Conservation (phyloP, 2,329 filamentous ascomycete genomes). For the Colletotrichum zoysiae region DNA sequence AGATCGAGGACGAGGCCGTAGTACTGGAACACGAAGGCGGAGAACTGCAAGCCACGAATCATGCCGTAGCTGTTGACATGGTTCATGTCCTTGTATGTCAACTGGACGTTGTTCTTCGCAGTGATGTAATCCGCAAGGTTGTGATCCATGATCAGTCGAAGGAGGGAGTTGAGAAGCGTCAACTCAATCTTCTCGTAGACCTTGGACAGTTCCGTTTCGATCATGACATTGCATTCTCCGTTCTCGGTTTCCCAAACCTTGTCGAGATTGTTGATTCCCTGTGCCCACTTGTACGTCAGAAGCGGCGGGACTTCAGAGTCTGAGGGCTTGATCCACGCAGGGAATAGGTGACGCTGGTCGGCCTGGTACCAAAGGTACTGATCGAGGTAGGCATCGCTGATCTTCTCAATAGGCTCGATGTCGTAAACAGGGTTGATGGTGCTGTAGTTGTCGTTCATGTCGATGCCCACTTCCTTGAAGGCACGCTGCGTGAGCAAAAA, state of each 20-base stretch:
- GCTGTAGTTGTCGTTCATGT: conserved; percentile 99
- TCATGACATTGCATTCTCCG: conserved; percentile 98
- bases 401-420: conserved; percentile 99
- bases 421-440: conserved; percentile 99
- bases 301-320: conserved; percentile 97
- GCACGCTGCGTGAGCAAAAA: conserved; percentile 96
- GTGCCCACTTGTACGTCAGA: conserved; percentile 98
- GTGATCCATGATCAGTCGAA: conserved; percentile 98
- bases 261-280: conserved; percentile 97
- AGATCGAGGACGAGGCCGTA: conserved; percentile 97
- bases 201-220: conserved; percentile 98
- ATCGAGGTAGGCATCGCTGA: conserved; percentile 97
- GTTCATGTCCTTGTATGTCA: conserved; percentile 99
- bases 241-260: conserved; percentile 95
- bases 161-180: conserved; percentile 91
- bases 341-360: conserved; percentile 96
- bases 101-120: conserved; percentile 98
- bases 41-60: conserved; percentile 98
- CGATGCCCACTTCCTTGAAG: conserved; percentile 99
- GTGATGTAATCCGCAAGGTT: conserved; percentile 99
- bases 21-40: conserved; percentile 98
- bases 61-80: conserved; percentile 99
- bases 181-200: conserved; percentile 99
- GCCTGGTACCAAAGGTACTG: conserved; percentile 99
- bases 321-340: conserved; percentile 98